Conservation (phyloP, 169 alveolate species). For the Cardiosporidium cionae region DNA sequence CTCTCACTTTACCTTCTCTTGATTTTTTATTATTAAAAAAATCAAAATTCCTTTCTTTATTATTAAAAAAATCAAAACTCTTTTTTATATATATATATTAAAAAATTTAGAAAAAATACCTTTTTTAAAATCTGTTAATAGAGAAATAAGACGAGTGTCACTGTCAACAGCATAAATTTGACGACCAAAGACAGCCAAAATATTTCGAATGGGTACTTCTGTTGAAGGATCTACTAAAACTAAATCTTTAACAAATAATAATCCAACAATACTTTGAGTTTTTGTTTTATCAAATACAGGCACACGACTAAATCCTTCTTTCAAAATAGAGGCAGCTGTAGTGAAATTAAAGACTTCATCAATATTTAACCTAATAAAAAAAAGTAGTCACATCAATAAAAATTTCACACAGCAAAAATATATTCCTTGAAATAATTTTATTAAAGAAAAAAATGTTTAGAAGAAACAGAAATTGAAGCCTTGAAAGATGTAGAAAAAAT, state of each 20-base stretch:
- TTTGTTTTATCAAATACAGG: slow-evolving; percentile 16
- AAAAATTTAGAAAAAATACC: too few species aligned
- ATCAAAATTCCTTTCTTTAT: too few species aligned
- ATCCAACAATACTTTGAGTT: slow-evolving; percentile 26
- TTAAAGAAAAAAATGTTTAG: neutral
- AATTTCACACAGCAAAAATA: too few species aligned
- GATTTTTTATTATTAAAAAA: too few species aligned
- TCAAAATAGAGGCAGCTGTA: neutral
- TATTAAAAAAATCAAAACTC: too few species aligned
- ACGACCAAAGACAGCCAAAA: slow-evolving; percentile 15
- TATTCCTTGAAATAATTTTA: neutral
- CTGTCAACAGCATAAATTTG: slow-evolving; percentile 22
- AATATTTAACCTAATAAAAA: too few species aligned
- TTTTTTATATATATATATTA: too few species aligned
- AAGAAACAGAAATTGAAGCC: neutral
- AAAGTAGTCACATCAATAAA: too few species aligned
- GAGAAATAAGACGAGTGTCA: slow-evolving; percentile 16
- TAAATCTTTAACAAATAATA: slow-evolving; percentile 19
- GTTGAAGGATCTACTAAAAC: slow-evolving; percentile 8
- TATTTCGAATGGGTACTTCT: slow-evolving; percentile 7
- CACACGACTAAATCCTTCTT: slow-evolving; percentile 16
- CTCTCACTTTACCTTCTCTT: too few species aligned
- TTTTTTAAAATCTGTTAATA: slow-evolving; percentile 21
- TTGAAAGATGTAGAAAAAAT: neutral
- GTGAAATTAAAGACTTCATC: too few species aligned